Evolutionary conservation across 2,329 filamentous ascomycete genomes (phyloP).

Genomic region (Thermothelomyces thermophilus): DNA sequence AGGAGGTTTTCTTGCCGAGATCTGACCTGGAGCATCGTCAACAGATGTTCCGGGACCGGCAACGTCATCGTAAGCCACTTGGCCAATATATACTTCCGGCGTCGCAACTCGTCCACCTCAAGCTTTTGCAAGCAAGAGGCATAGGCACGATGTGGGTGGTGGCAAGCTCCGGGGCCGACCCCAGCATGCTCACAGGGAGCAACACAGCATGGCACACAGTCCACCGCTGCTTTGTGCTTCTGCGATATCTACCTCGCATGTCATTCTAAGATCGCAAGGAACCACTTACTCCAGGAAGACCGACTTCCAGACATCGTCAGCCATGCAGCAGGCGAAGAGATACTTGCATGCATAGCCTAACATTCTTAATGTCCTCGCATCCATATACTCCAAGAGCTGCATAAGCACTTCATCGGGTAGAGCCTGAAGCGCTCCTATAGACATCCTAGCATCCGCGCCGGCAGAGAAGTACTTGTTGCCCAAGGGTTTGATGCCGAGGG

Average conservation of each 20-base stretch:
- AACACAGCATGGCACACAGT: neutral
- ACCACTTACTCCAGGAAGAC: slow-evolving; percentile 74
- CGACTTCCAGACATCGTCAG: slow-evolving; percentile 84
- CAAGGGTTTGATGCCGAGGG: slow-evolving; percentile 75
- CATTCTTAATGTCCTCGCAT: slow-evolving; percentile 52
- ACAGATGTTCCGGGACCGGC: slow-evolving; percentile 2
- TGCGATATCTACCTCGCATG: neutral
- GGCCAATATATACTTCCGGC: neutral
- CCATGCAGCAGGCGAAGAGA: slow-evolving; percentile 74
- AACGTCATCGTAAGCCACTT: neutral
- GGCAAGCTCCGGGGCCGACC: too few species aligned
- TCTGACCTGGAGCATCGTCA: slow-evolving; percentile 28
- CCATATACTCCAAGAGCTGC: slow-evolving; percentile 68
- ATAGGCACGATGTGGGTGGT: too few species aligned
- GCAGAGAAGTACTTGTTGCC: slow-evolving; percentile 73
- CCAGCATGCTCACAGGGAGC: neutral
- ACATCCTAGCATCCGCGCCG: slow-evolving; percentile 57
- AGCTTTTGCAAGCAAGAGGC: too few species aligned
- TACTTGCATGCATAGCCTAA: slow-evolving; percentile 78
- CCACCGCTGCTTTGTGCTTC: neutral
- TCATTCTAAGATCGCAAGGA: neutral
- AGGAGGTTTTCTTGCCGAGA: slow-evolving; percentile 32
- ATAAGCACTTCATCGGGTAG: slow-evolving; percentile 78
- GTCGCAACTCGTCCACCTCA: too few species aligned
- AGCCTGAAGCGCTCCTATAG: slow-evolving; percentile 57